Evolutionary conservation across 2,329 filamentous ascomycete genomes (phyloP).

Genomic region (Lanzia echinophila): DNA sequence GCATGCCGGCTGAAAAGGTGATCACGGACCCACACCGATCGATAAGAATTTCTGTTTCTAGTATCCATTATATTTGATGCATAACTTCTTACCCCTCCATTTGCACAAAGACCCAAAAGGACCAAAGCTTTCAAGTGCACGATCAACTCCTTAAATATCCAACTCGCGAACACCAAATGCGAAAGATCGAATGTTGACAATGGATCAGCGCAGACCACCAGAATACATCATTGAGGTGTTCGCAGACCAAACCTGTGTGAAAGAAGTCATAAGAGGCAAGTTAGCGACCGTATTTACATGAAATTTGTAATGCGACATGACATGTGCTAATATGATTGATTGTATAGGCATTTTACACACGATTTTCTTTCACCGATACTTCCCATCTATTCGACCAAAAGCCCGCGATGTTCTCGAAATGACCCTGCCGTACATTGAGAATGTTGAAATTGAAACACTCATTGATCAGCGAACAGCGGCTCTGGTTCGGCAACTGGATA

Average conservation of each 20-base stretch:
- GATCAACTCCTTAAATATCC: neutral
- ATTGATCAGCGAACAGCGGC: slow-evolving; percentile 81
- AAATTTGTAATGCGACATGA: neutral
- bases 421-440: slow-evolving; percentile 81
- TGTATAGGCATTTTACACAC: slow-evolving; percentile 78
- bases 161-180: slow-evolving; percentile 2
- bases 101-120: slow-evolving; percentile 11
- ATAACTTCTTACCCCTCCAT: slow-evolving; percentile 11
- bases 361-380: slow-evolving; percentile 98
- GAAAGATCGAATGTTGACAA: slow-evolving; percentile 27
- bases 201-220: slow-evolving; percentile 63
- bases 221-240: slow-evolving; percentile 94
- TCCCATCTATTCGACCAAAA: slow-evolving; percentile 74
- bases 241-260: slow-evolving; percentile 81
- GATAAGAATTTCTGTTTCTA: slow-evolving; percentile 4
- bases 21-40: neutral
- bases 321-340: neutral
- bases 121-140: slow-evolving; percentile 5
- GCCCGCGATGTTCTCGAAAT: slow-evolving; percentile 87
- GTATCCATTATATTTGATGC: slow-evolving; percentile 1
- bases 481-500: slow-evolving; percentile 70
- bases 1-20: slow-evolving; percentile 4
- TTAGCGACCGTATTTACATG: slow-evolving; percentile 4
- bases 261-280: slow-evolving; percentile 85
- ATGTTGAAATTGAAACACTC: slow-evolving; percentile 85